These are phyloP conservation scores for Pisolithus tinctorius DNA, from an alignment of 768 basidiomycete genomes.

Conservation along the genomic window DNA sequence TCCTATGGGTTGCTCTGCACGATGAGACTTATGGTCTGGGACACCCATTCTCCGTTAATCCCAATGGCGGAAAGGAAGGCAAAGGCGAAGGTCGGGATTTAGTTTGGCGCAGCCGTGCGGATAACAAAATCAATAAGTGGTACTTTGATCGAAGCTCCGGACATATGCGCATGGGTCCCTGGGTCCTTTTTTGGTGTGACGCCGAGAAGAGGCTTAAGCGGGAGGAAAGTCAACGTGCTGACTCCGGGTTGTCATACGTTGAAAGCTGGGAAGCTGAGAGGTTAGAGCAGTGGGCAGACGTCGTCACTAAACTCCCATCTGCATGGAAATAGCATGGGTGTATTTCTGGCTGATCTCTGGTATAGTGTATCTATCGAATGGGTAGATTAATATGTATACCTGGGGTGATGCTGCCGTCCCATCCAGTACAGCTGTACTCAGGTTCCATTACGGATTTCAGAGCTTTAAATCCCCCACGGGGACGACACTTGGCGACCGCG, in stretches of 20 bases:
- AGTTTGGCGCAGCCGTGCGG: slow-evolving; percentile 88
- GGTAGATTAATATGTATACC: too few relatives aligned
- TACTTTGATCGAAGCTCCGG: slow-evolving; percentile 96
- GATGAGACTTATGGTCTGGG: slow-evolving; percentile 98
- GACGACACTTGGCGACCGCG: too few relatives aligned
- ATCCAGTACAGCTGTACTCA: too few relatives aligned
- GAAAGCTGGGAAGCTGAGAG: slow-evolving; percentile 75
- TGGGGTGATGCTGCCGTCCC: too few relatives aligned
- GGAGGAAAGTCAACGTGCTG: slow-evolving; percentile 58
- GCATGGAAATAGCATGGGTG: slow-evolving; percentile 52
- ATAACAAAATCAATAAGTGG: slow-evolving; percentile 99
- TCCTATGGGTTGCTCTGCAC: slow-evolving; percentile 96
- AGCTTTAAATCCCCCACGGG: too few relatives aligned
- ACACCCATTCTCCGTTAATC: slow-evolving; percentile 87
- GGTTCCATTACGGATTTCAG: too few relatives aligned
- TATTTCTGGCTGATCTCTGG: too few relatives aligned
- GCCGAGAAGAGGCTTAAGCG: slow-evolving; percentile 78
- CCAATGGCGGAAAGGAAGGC: slow-evolving; percentile 89
- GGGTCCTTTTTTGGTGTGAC: slow-evolving; percentile 99
- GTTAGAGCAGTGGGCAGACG: slow-evolving; percentile 60
- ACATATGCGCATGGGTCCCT: slow-evolving; percentile 76
- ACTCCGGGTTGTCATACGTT: slow-evolving; percentile 60
- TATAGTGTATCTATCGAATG: too few relatives aligned
- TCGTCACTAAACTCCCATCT: slow-evolving; percentile 66
- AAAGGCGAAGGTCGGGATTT: slow-evolving; percentile 87